Evolutionary conservation across 306 rosid species (phyloP), one percentile per base, ranked within the genome.

Genomic region (Begonia fuchsioides): DNA sequence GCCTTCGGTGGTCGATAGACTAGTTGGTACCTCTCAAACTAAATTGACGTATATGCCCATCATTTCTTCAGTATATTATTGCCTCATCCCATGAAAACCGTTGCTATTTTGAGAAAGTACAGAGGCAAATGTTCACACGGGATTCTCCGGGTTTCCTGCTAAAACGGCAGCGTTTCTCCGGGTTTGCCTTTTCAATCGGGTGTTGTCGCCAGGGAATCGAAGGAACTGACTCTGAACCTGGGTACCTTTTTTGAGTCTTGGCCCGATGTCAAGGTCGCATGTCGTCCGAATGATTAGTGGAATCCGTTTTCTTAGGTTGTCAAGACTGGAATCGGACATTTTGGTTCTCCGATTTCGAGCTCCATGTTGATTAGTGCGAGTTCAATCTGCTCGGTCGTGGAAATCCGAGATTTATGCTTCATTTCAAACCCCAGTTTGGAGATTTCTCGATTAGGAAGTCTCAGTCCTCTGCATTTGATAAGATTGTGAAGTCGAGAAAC

Each of bases 111-210:
- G 12, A 41, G 5, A n/a, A n/a, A n/a, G n/a, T n/a, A n/a, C 6
- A 10, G 14, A 13, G 45, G 45, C 14, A n/a, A 41, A 41, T 11
- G 1, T 13, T n/a, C 14, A 0, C 9, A n/a, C 45, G 14, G 6
- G 9, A 10, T 41, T 41, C 6, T n/a, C n/a, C 45, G 13, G 45
- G 14, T 41, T 41, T n/a, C 45, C 13, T 8, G 12, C 45, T 41
- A 10, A 41, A 41, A 41, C 45, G 14, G 45, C 45, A 41, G 45
- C 12, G 45, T 41, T 41, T n/a, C 45, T 2, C 7, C 35, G 35
- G 93, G 95, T 10, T 61, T 77, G 32, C 97, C 97, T 2, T 84
- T 88, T 39, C 93, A 81, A 56, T 84, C 95, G 2, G 97, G 93
- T 12, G 45, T 84, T 17, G 72, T 81, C 12, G 90, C 97, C 32